Conservation (phyloP, 2,329 filamentous ascomycete genomes). For the Calonectria multiphialidica region DNA sequence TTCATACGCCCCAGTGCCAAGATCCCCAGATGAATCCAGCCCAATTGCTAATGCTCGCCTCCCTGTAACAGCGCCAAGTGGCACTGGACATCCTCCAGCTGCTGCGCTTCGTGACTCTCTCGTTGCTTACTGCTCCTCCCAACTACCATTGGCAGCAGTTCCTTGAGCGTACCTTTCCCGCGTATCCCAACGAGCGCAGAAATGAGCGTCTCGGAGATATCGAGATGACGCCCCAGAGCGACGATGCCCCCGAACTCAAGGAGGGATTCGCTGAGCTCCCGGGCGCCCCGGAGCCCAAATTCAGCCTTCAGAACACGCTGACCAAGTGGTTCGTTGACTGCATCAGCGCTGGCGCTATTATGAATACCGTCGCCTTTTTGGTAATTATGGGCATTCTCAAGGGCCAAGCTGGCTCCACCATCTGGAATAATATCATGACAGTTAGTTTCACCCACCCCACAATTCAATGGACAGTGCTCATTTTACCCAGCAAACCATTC, state of each 20-base stretch:
- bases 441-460: slow-evolving; percentile 35
- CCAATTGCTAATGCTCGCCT: slow-evolving; percentile 14
- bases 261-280: slow-evolving; percentile 28
- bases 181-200: slow-evolving; percentile 45
- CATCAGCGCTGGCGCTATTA: slow-evolving; percentile 59
- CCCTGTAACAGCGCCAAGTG: slow-evolving; percentile 49
- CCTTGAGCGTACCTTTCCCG: slow-evolving; percentile 66
- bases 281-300: slow-evolving; percentile 41
- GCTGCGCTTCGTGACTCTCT: slow-evolving; percentile 65
- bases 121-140: slow-evolving; percentile 66
- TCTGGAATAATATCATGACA: slow-evolving; percentile 53
- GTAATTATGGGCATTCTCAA: slow-evolving; percentile 62
- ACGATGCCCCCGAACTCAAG: slow-evolving; percentile 38
- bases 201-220: slow-evolving; percentile 37
- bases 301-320: slow-evolving; percentile 57
- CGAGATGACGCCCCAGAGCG: slow-evolving; percentile 43
- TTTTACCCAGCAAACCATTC: slow-evolving; percentile 54
- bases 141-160: slow-evolving; percentile 70
- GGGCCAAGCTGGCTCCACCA: slow-evolving; percentile 50
- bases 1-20: not conserved
- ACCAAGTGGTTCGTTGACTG: slow-evolving; percentile 65
- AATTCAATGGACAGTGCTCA: slow-evolving; percentile 13
- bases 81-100: slow-evolving; percentile 61
- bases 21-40: not conserved
- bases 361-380: slow-evolving; percentile 61